Evolutionary conservation across 1,139 yeast genomes (phyloP).

Genomic region (Pichia sp.): DNA sequence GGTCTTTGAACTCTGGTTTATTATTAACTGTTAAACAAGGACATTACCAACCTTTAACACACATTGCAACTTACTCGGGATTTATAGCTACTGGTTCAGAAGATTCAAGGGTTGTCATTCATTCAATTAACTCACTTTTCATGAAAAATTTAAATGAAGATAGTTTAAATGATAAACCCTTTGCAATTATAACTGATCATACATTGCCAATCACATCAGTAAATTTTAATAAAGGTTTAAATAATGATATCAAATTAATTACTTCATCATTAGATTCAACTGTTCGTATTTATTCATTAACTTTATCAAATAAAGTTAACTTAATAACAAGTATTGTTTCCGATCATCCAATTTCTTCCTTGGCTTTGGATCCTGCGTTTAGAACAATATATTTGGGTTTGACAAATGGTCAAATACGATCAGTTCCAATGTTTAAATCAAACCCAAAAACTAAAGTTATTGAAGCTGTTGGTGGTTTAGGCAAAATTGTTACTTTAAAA

Average conservation of each 20-base stretch:
- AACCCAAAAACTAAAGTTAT: constrained; percentile 31
- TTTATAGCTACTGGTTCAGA: constrained; percentile 69
- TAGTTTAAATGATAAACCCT: constrained; percentile 36
- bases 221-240: constrained; percentile 42
- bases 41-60: constrained; percentile 74
- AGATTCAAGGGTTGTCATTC: constrained; percentile 74
- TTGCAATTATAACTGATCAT: constrained; percentile 61
- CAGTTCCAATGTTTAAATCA: constrained; percentile 45
- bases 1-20: constrained; percentile 83
- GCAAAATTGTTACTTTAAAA: constrained; percentile 46
- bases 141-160: constrained; percentile 26
- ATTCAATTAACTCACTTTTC: constrained; percentile 63
- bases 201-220: constrained; percentile 69
- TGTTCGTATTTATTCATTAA: constrained; percentile 55
- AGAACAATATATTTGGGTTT: constrained; percentile 70
- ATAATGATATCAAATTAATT: constrained; percentile 58
- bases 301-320: constrained; percentile 27
- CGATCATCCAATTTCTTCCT: constrained; percentile 48
- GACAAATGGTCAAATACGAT: constrained; percentile 53
- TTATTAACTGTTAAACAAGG: constrained; percentile 68
- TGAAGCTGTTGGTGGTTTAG: constrained; percentile 53
- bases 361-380: constrained; percentile 77
- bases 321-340: constrained; percentile 68
- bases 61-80: constrained; percentile 57
- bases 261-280: constrained; percentile 76